Evolutionary conservation across 75 land plant species (phyloP).

Genomic region (Chamaecyparis obtusa): DNA sequence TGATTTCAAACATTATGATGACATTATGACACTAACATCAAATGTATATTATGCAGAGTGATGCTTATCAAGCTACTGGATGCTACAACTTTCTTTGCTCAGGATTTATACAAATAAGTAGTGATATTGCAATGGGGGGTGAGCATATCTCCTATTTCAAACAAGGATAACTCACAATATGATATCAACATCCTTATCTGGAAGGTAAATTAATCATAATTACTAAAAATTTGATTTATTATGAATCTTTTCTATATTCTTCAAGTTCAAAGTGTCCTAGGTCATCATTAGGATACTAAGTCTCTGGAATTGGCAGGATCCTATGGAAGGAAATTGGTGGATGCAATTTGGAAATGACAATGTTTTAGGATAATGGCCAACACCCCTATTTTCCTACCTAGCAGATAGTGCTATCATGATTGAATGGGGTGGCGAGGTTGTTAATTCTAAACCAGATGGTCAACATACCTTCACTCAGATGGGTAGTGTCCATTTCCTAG

Average conservation of each 20-base stretch:
- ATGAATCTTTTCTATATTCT: neutral
- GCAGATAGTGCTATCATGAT: conserved; percentile 80
- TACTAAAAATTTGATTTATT: neutral
- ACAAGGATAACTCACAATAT: conserved; percentile 47
- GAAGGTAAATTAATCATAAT: conserved; percentile 51
- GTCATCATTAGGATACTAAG: neutral
- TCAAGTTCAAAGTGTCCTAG: neutral
- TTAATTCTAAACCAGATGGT: conserved; percentile 71
- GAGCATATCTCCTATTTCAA: conserved; percentile 70
- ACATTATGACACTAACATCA: conserved; percentile 4
- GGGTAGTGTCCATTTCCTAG: conserved; percentile 89
- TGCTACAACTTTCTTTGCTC: too few species aligned
- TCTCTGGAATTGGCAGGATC: conserved; percentile 49
- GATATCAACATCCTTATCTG: conserved; percentile 75
- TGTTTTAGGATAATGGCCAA: too few species aligned
- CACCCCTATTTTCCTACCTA: too few species aligned
- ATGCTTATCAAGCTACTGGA: too few species aligned
- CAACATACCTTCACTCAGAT: too few species aligned
- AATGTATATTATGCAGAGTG: too few species aligned
- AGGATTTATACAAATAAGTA: too few species aligned
- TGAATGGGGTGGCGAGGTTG: conserved; percentile 93
- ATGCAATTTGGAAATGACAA: too few species aligned
- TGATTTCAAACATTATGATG: neutral
- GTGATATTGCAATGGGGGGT: conserved; percentile 78
- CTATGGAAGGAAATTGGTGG: conserved; percentile 76